Evolutionary conservation across 805 yeast species (phyloP).

Genomic region (Ogataea methanolica): DNA sequence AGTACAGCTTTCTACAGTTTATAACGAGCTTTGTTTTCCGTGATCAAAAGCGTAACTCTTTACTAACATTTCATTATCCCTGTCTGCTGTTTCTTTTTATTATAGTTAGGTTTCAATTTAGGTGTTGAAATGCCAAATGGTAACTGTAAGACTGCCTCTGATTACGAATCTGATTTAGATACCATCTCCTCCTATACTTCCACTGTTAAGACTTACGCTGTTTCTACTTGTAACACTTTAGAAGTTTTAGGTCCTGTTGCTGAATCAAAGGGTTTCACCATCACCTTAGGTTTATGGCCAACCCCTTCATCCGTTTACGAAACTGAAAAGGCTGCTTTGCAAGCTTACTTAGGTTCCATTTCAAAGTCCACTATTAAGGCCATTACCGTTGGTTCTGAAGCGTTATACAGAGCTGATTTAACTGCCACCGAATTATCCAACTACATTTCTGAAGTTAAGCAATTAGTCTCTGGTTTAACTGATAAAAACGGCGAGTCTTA

Average conservation of each 20-base stretch:
- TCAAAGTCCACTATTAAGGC: constrained; percentile 67
- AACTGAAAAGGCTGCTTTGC: constrained; percentile 71
- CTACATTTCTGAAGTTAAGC: constrained; percentile 59
- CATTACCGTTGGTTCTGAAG: constrained; percentile 92
- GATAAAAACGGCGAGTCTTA: constrained; percentile 83
- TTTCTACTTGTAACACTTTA: constrained; percentile 90
- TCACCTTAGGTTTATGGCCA: constrained; percentile 92
- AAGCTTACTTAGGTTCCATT: constrained; percentile 64
- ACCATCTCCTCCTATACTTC: constrained; percentile 54
- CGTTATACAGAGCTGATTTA: constrained; percentile 85
- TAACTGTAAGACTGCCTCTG: constrained; percentile 68
- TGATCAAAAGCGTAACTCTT: neutral
- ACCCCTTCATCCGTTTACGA: constrained; percentile 73
- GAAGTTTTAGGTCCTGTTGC: constrained; percentile 83
- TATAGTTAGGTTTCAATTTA: constrained; percentile 65
- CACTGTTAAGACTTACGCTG: constrained; percentile 82
- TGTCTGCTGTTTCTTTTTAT: neutral
- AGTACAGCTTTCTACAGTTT: neutral
- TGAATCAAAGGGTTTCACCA: constrained; percentile 67
- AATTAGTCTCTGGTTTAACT: constrained; percentile 51
- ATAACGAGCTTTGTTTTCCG: neutral
- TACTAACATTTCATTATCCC: constrained; percentile 3
- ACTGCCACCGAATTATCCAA: constrained; percentile 70
- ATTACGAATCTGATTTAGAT: constrained; percentile 65
- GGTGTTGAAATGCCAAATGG: constrained; percentile 78